These are phyloP conservation scores for Scutellaria baicalensis DNA, from an alignment of 257 asterid genomes.

Conservation along the genomic window DNA sequence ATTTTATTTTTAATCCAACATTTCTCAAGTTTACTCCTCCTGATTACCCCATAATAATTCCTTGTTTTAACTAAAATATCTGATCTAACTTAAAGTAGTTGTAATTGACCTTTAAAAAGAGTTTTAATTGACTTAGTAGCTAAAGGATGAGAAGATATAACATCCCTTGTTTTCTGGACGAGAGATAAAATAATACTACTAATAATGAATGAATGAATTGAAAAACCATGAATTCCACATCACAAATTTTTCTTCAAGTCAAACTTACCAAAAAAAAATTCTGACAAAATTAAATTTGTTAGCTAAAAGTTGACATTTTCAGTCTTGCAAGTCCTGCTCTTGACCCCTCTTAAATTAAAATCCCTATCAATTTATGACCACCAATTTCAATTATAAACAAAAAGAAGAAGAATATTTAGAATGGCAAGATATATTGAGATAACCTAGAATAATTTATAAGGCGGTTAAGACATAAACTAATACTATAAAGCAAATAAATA, in stretches of 20 bases:
- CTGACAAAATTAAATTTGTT: neutral
- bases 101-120: too few species aligned
- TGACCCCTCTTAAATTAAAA: neutral
- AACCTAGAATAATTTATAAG: neutral
- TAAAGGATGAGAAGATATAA: too few species aligned
- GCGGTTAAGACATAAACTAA: neutral
- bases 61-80: too few species aligned
- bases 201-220: neutral
- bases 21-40: too few species aligned
- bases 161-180: too few species aligned
- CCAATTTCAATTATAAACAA: neutral
- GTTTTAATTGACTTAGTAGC: too few species aligned
- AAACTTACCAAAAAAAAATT: neutral
- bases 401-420: too few species aligned
- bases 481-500: neutral
- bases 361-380: neutral
- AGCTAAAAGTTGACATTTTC: neutral
- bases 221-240: neutral
- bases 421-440: neutral
- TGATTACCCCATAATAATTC: too few species aligned
- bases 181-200: too few species aligned
- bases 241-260: neutral
- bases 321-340: neutral
- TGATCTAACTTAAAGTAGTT: too few species aligned
- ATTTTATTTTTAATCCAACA: too few species aligned